Percentiles rank a stretch among this genome's conserved stretches.
These are phyloP conservation scores for Cyberlindnera veronae DNA, from an alignment of 805 yeast genomes.

Conservation along the genomic window DNA sequence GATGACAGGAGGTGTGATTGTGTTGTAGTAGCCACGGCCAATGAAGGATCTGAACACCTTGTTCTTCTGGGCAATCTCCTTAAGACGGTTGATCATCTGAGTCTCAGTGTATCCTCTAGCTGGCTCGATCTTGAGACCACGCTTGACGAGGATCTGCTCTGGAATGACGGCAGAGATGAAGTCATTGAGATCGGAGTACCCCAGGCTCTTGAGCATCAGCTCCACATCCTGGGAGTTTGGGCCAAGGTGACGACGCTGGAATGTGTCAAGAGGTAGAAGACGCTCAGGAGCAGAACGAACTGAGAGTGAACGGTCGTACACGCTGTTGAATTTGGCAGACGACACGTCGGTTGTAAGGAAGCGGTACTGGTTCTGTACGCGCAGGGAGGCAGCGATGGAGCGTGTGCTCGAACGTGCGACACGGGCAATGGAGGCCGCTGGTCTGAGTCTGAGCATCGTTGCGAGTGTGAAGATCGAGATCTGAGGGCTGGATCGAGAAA, in stretches of 20 bases:
- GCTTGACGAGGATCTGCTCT: constrained; percentile 61
- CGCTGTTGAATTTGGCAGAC: constrained; percentile 44
- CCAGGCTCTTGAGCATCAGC: constrained; percentile 63
- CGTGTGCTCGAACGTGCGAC: background rate
- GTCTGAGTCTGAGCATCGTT: constrained; percentile 4
- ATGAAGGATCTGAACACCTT: constrained; percentile 70
- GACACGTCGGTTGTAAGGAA: constrained; percentile 47
- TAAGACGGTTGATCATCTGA: constrained; percentile 68
- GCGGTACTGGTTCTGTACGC: constrained; percentile 5
- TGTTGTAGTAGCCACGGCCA: constrained; percentile 94
- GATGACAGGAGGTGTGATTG: constrained; percentile 85
- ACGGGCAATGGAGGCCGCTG: constrained; percentile 1
- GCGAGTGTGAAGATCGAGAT: too few relatives aligned
- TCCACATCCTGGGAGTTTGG: constrained; percentile 61
- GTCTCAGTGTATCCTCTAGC: constrained; percentile 74
- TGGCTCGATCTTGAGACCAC: constrained; percentile 68
- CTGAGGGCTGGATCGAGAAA: too few relatives aligned
- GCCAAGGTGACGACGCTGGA: constrained; percentile 89
- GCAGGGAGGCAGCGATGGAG: background rate
- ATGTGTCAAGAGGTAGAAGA: constrained; percentile 62
- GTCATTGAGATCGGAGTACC: constrained; percentile 61
- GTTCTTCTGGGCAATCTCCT: constrained; percentile 71
- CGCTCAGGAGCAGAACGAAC: constrained; percentile 12
- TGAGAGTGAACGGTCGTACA: constrained; percentile 41
- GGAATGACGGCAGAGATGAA: constrained; percentile 79